Percentiles rank a stretch among this genome's conserved stretches.
Evolutionary conservation across 2,329 filamentous ascomycete species (phyloP).

Genomic region (Anisogramma anomala): DNA sequence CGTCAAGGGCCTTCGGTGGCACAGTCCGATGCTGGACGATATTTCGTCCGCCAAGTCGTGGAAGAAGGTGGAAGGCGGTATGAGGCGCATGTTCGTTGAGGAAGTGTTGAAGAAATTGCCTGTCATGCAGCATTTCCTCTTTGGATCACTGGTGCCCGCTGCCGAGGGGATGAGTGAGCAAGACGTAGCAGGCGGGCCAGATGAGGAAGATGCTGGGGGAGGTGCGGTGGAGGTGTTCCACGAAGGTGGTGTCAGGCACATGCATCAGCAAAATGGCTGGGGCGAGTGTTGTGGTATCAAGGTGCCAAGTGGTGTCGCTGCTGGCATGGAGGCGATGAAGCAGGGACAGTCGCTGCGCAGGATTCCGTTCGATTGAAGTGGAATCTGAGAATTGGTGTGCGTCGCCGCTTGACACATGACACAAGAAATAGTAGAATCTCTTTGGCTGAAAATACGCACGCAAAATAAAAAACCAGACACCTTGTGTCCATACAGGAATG

Average conservation of each 20-base stretch:
- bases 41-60: conserved; percentile 84
- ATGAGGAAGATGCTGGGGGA: conserved; percentile 38
- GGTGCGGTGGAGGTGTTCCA: conserved; percentile 51
- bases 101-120: conserved; percentile 89
- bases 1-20: conserved; percentile 88
- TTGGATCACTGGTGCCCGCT: conserved; percentile 74
- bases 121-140: conserved; percentile 98
- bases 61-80: conserved; percentile 85
- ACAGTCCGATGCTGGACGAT: conserved; percentile 96
- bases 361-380: conserved; percentile 71
- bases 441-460: no score
- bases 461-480: no score
- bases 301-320: conserved; percentile 86
- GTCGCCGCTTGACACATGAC: no score
- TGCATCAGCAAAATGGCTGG: conserved; percentile 65
- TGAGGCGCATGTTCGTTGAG: conserved; percentile 92
- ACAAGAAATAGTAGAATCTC: no score
- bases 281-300: conserved; percentile 98
- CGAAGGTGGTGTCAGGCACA: conserved; percentile 55
- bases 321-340: conserved; percentile 80
- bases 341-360: conserved; percentile 52
- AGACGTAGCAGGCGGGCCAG: conserved; percentile 34
- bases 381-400: no score
- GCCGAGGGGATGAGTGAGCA: conserved; percentile 68
- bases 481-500: no score